Conservation (phyloP, 495 filamentous ascomycete genomes). For the Hypoxylon perforatum region DNA sequence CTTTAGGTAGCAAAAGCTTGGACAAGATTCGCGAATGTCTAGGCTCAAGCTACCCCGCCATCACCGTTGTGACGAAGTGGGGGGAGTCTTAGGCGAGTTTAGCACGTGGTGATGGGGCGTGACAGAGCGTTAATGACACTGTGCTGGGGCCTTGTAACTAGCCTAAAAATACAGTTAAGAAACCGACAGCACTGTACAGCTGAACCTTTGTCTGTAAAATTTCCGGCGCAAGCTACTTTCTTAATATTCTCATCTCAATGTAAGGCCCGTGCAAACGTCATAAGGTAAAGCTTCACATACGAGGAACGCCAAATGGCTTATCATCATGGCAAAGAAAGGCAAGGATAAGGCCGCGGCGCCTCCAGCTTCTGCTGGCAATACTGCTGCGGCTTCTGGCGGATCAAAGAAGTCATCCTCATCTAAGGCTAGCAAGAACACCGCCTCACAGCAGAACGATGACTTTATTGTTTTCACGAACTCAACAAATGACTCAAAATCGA, state of each 20-base stretch:
- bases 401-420: constrained; percentile 47
- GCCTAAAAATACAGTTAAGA: neutral
- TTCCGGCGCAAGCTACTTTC: constrained; percentile 18
- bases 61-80: too few species aligned
- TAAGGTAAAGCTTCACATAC: constrained; percentile 2
- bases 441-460: constrained; percentile 64
- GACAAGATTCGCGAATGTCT: too few species aligned
- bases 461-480: constrained; percentile 76
- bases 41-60: too few species aligned
- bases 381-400: constrained; percentile 32
- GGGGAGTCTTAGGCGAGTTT: too few species aligned
- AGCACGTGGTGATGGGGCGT: too few species aligned
- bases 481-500: constrained; percentile 64
- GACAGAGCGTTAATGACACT: too few species aligned
- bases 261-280: constrained; percentile 7
- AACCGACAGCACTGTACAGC: neutral
- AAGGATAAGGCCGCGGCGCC: constrained; percentile 54
- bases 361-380: constrained; percentile 12
- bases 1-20: too few species aligned
- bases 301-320: constrained; percentile 41
- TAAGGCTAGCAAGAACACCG: constrained; percentile 44
- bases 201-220: constrained; percentile 11
- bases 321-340: constrained; percentile 59
- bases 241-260: constrained; percentile 2
- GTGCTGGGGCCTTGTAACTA: too few species aligned